These are phyloP conservation scores for Trichoderma koningii DNA, from an alignment of 2,329 filamentous ascomycete species.

Conservation along the genomic window DNA sequence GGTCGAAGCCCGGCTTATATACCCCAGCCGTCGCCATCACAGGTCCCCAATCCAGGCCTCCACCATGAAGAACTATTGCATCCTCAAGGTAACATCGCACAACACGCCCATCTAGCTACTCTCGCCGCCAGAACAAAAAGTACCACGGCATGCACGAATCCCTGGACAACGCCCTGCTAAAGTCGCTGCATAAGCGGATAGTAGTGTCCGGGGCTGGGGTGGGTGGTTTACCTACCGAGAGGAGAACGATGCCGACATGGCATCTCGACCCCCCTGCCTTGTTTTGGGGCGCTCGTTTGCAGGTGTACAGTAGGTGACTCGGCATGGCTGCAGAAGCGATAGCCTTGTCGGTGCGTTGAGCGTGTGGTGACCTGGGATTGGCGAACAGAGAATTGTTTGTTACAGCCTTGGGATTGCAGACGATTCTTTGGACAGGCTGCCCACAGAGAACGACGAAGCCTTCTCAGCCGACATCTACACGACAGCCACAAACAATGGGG, in stretches of 20 bases:
- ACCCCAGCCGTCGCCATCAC: background rate
- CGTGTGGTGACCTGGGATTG: too few relatives aligned
- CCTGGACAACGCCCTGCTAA: background rate
- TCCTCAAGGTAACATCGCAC: constrained; percentile 18
- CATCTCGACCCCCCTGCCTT: background rate
- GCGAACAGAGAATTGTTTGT: too few relatives aligned
- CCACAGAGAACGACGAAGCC: background rate
- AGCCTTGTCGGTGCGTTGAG: too few relatives aligned
- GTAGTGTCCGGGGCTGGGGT: background rate
- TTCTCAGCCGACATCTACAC: background rate
- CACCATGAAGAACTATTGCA: constrained; percentile 11
- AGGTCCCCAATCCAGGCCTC: background rate
- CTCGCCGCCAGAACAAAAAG: background rate
- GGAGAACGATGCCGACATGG: constrained; percentile 4
- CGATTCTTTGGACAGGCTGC: too few relatives aligned
- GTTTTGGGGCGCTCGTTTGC: too few relatives aligned
- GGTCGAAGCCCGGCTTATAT: constrained; percentile 6
- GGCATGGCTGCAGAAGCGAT: too few relatives aligned
- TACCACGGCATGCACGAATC: background rate
- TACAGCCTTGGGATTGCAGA: too few relatives aligned
- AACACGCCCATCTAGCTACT: constrained; percentile 10
- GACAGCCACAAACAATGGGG: too few relatives aligned
- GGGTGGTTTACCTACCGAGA: background rate
- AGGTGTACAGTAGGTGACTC: too few relatives aligned
- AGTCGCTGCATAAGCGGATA: background rate